Evolutionary conservation across 495 filamentous ascomycete genomes (phyloP), one percentile per base, ranked within the genome.

Genomic region (Pseudomonodictys pantanalensis): DNA sequence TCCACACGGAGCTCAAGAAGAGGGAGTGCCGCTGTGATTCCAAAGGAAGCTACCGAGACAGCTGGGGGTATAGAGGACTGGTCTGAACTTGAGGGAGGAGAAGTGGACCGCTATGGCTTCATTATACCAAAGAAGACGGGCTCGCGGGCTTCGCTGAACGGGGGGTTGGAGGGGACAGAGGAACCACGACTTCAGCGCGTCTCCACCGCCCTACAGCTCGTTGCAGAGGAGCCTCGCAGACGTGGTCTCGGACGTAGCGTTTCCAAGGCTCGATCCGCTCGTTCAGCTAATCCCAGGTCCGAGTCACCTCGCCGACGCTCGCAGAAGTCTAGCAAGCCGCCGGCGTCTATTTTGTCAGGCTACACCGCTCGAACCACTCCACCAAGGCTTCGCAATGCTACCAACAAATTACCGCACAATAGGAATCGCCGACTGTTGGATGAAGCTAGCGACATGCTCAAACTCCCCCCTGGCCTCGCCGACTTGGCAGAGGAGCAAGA

Each of bases 81-180:
- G 95, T 87, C 92, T 65, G 86, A 96, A 71, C 75, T 99, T 10
- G 78, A 86, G n/a, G 87, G 82, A n/a, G 80, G 77, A 35, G 89
- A 95, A 70, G 88, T 97, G 39, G 93, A 99, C 73, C 76, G 87
- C 59, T 99, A 97, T 71, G 93, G 93, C 17, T 99, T 99, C 76
- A 97, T 99, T 71, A 80, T 77, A 69, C 54, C 72, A 71, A 58
- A 74, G 70, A 69, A 74, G 55, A 67, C 57, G 1, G 39, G 26
- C 3, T 66, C 70, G 15, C 56, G 61, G 1, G 64, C 53, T 7
- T 57, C 52, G 59, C 58, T 23, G 35, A 56, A 29, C 41, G 41
- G 38, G 39, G 59, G 25, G 29, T 20, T 52, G 2, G 55, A 55
- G 28, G 52, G 20, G 18, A 58, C 24, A 15, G 73, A 38, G 75